Base-by-base conservation (phyloP, 225 moss, liverwort and hornwort species). In the Neckera pumila region DNA sequence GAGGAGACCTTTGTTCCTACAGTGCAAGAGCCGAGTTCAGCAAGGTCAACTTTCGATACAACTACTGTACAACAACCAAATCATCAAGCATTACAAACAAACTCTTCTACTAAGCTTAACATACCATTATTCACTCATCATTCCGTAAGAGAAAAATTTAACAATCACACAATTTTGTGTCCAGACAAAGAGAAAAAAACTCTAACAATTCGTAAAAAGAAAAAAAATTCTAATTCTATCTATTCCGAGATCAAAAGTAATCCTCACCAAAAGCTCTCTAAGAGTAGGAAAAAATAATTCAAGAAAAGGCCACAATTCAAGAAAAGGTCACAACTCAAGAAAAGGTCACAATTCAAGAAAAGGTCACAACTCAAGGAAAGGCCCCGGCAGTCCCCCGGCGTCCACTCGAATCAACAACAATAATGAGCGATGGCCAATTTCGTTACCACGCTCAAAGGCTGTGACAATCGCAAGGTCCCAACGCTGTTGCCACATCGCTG, bases 371-470 rank as follows among this genome's bases (percentile, higher is more conserved):
- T n/a, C n/a, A n/a, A n/a, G n/a, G n/a, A n/a, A 65, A 64, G 33
- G 20, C 36, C 43, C 30, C 45, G 31, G 51, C 51, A 76, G 34
- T n/a, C n/a, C 12, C 51, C 34, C 22, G 51, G 31, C 69, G 20
- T 54, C n/a, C 58, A 33, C 79, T 83, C 47, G 54, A 51, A 76
- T 21, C 51, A 76, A 34, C 51, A 76, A 34, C 51, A 76, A 76
- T 21, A 33, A 51, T 4, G 3, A 76, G 6, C 3, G 34, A 84
- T 28, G 27, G 36, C 4, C 43, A 87, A 88, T 81, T 60, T 71
- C 73, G 77, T 54, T 81, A 71, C 23, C 8, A 28, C 65, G 81
- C 89, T 90, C 76, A 92, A 86, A 76, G 89, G 90, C 53, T 89
- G 92, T 76, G 76, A 86, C 36, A 38, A 71, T 63, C 89, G 89